phyloP scores from a whole-genome alignment of 23 red algal genomes.

The Chondrus crispus region DNA sequence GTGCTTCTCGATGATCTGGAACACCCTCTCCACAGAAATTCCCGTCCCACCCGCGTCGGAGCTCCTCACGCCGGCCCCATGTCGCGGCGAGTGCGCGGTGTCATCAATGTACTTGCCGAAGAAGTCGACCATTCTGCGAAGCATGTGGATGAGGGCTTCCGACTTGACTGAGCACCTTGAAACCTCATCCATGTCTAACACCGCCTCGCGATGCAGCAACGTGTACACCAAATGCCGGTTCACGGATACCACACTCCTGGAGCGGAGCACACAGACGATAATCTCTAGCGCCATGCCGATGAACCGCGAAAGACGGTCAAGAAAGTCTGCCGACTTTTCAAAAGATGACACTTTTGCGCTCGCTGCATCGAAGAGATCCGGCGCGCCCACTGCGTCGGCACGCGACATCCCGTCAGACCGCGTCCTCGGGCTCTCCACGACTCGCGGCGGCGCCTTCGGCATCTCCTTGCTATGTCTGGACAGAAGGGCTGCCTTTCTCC shows the following conservation, averaged over 20 bases:
- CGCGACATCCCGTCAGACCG: background rate
- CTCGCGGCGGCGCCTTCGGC: conserved; percentile 30
- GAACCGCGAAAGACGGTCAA: background rate
- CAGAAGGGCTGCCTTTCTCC: conserved; percentile 28
- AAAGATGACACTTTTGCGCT: background rate
- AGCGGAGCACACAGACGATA: conserved; percentile 32
- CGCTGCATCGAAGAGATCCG: background rate
- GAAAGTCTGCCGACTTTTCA: background rate
- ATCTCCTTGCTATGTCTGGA: conserved; percentile 21
- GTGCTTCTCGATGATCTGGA: conserved; percentile 44
- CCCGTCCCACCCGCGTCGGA: background rate
- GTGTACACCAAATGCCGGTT: conserved; percentile 56
- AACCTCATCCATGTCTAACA: conserved; percentile 24
- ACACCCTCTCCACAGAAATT: conserved; percentile 44
- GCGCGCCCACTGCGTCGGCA: background rate
- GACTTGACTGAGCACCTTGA: background rate
- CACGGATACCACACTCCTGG: conserved; percentile 39
- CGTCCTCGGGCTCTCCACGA: conserved; percentile 15
- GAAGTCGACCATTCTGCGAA: conserved; percentile 45
- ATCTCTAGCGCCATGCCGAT: conserved; percentile 32
- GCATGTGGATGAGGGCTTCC: conserved; percentile 25
- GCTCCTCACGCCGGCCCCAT: background rate
- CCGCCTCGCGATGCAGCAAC: conserved; percentile 30
- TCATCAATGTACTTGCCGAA: conserved; percentile 40
- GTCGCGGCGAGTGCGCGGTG: too few relatives aligned